A percentile compares a stretch with the other conserved stretches of the same genome.
Evolutionary conservation across 345 rosid species (phyloP).

Genomic region (Cardamine occulta): DNA sequence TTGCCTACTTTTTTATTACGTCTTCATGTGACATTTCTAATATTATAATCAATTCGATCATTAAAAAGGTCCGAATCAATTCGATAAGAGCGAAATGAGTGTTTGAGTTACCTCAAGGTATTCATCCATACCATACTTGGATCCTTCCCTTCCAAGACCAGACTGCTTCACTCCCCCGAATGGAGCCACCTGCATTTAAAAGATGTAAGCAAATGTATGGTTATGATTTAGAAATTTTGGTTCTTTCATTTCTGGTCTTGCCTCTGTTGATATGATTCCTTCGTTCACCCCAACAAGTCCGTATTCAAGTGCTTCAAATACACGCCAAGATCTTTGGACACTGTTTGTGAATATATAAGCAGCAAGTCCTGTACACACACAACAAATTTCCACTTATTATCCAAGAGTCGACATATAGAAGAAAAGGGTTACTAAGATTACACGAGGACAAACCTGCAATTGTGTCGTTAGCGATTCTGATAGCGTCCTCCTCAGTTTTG

Average conservation of each 20-base stretch:
- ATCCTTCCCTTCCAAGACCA: conserved; percentile 97
- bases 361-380: conserved; percentile 71
- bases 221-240: not conserved
- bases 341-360: conserved; percentile 90
- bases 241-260: conserved; percentile 37
- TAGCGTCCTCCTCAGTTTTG: conserved; percentile 92
- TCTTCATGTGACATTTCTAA: conserved; percentile 22
- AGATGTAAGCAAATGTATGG: conserved; percentile 20
- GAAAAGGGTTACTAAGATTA: conserved; percentile 1
- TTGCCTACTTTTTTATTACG: conserved; percentile 19
- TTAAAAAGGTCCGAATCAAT: conserved; percentile 12
- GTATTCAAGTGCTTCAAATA: conserved; percentile 90
- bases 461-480: conserved; percentile 79
- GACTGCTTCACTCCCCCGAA: conserved; percentile 97
- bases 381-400: conserved; percentile 9
- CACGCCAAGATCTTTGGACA: conserved; percentile 87
- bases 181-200: conserved; percentile 80
- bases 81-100: conserved; percentile 22
- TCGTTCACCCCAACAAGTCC: conserved; percentile 91
- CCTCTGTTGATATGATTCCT: conserved; percentile 97
- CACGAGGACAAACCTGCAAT: conserved; percentile 61
- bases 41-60: conserved; percentile 13
- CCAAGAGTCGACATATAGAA: conserved; percentile 1
- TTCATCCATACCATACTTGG: conserved; percentile 96
- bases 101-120: conserved; percentile 69